Conservation (phyloP, 306 rosid genomes). For the Erythrophleum fordii region DNA sequence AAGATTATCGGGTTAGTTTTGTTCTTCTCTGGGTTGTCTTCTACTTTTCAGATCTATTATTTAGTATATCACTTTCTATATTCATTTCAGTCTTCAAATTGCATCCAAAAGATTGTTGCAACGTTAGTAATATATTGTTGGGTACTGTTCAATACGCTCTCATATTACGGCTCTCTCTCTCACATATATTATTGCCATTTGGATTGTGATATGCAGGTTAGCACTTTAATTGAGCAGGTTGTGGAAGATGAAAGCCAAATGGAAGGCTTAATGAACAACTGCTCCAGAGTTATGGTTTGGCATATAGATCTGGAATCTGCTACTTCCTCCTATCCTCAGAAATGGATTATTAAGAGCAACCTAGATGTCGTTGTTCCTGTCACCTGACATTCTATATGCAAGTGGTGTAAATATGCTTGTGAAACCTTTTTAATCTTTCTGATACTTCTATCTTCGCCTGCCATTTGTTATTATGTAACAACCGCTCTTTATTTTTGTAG, state of each 20-base stretch:
- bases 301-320: conserved; percentile 54
- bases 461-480: conserved; percentile 17
- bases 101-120: conserved; percentile 16
- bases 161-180: not conserved
- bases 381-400: conserved; percentile 38
- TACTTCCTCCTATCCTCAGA: conserved; percentile 56
- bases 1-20: conserved; percentile 66
- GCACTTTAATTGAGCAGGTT: conserved; percentile 78
- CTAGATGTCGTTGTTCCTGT: conserved; percentile 64
- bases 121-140: not conserved
- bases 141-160: conserved; percentile 2
- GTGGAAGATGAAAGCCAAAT: conserved; percentile 95
- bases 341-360: conserved; percentile 66
- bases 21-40: not conserved
- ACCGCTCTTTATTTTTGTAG: conserved; percentile 9
- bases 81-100: conserved; percentile 20
- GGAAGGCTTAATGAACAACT: conserved; percentile 72
- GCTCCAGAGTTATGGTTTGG: conserved; percentile 89
- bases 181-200: conserved; percentile 23
- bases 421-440: conserved; percentile 26
- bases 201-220: conserved; percentile 61
- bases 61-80: not conserved
- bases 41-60: conserved; percentile 18
- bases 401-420: conserved; percentile 35
- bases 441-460: conserved; percentile 19